phyloP scores from a whole-genome alignment of 1,139 yeast genomes.

The Komagataea norvegica region DNA sequence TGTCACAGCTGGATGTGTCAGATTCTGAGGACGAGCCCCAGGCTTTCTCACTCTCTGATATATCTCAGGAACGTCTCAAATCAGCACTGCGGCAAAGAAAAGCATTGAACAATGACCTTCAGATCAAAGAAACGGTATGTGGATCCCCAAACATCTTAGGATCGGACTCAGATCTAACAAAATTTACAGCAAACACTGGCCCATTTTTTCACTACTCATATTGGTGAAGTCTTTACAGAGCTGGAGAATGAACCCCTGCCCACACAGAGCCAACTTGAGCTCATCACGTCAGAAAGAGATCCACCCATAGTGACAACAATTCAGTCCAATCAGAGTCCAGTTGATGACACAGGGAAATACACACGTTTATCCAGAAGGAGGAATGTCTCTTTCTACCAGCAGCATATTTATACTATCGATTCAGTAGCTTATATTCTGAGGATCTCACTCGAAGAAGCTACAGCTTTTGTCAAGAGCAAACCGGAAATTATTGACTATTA shows the following conservation, averaged over 20 bases:
- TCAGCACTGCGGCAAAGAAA: constrained; percentile 4
- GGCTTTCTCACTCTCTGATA: constrained; percentile 4
- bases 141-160: too few relatives aligned
- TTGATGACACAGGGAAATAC: background rate
- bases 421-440: constrained; percentile 18
- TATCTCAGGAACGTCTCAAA: constrained; percentile 2
- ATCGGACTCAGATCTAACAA: too few relatives aligned
- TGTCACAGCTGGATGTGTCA: constrained; percentile 8
- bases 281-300: background rate
- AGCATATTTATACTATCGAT: constrained; percentile 26
- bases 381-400: constrained; percentile 20
- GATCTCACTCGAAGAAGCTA: constrained; percentile 18
- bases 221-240: background rate
- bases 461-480: constrained; percentile 18
- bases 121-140: constrained; percentile 6
- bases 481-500: constrained; percentile 21
- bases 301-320: background rate
- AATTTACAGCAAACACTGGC: background rate
- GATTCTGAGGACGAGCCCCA: constrained; percentile 21
- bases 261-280: too few relatives aligned
- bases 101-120: background rate
- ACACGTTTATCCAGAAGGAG: constrained; percentile 14
- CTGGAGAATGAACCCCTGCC: background rate
- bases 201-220: background rate
- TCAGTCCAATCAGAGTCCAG: background rate